Evolutionary conservation across 2,329 filamentous ascomycete species (phyloP), one percentile per base, ranked within the genome.

Genomic region (Pyrenochaeta sp.): DNA sequence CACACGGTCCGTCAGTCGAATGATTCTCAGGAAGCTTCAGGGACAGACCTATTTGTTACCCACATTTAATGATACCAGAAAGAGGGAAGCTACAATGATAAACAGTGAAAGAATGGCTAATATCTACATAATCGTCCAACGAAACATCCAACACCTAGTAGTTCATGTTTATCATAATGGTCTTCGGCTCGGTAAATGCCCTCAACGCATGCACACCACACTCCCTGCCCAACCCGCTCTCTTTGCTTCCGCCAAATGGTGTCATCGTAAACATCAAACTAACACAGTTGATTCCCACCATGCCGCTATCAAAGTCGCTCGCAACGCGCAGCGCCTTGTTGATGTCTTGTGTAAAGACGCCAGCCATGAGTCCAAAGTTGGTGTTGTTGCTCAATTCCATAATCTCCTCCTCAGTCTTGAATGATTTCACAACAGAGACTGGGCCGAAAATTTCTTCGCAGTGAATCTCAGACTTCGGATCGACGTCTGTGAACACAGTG

Each of bases 211-310:
- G 70, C 23, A 81, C 77, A 17, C 78, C 81, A 45, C 78, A 78
- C 67, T 84, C 82, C 3, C 81, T 68, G 2, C 82, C 82, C 14
- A 79, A 56, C 0, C 82, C 82, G 51, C 76, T 80, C 67, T 81
- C 75, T 74, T 84, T 84, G 45, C 61, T 76, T 7, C 82, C 82
- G 27, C 82, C 81, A 60, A 84, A 84, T 0, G 82, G 82, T 2
- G 75, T 72, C 4, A 51, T 69, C 35, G 79, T 61, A 50, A 78
- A 77, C 50, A 72, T 68, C 52, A 71, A 52, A 39, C 67, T 70
- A 9, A 71, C 60, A 33, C 68, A 71, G 40, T 75, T 75, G 31
- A 75, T 59, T 18, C 73, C 40, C 2, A 74, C 68, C 62, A 74
- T 75, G 4, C 73, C 71, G 0, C 62, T 64, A 18, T 75, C 72